Base-by-base conservation (phyloP, 2,329 filamentous ascomycete species). In the Neofusicoccum sp. region DNA sequence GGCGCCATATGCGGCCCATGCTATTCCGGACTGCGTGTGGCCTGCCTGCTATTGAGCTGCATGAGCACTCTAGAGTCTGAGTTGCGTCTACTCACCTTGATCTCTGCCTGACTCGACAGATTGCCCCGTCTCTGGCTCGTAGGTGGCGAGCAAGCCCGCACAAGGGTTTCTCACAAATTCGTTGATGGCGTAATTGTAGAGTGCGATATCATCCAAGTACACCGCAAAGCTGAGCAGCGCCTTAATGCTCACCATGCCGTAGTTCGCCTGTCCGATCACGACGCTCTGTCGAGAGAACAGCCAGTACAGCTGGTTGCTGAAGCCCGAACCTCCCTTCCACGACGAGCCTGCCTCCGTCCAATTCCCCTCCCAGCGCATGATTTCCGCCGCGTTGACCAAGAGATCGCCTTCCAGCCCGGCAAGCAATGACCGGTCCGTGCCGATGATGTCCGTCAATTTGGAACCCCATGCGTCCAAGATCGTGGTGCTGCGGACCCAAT, bases 281-380 rank as follows among this genome's bases (percentile, higher is more conserved):
- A 76, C 71, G 0, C 70, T 73, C 66, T 79, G 77, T 0, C 74
- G 67, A 3, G 75, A 72, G 61, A 81, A 78, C 0, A 79, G 69
- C 76, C 77, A 79, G 64, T 80, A 80, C 1, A 79, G 67, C 67
- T 78, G 75, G 52, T 71, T 77, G 6, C 71, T 72, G 64, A 79
- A 79, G 1, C 77, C 78, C 1, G 66, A 69, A 0, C 72, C 72
- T 2, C 78, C 78, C n/a, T 68, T 64, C 68, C 67, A 71, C n/a
- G 61, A 68, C 0, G 76, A 71, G 1, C 77, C 75, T 2, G 64
- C 33, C 62, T 80, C 78, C 0, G 68, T 67, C 78, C 78, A 80
- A 28, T 69, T 68, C 6, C 76, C 77, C 64, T 80, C 78, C 76
- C 77, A 79, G 34, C 77, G 73, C 76, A 80, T 78, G 34, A 80